These are phyloP conservation scores for Eimeria praecox DNA, from an alignment of 169 alveolate species.

Conservation along the genomic window DNA sequence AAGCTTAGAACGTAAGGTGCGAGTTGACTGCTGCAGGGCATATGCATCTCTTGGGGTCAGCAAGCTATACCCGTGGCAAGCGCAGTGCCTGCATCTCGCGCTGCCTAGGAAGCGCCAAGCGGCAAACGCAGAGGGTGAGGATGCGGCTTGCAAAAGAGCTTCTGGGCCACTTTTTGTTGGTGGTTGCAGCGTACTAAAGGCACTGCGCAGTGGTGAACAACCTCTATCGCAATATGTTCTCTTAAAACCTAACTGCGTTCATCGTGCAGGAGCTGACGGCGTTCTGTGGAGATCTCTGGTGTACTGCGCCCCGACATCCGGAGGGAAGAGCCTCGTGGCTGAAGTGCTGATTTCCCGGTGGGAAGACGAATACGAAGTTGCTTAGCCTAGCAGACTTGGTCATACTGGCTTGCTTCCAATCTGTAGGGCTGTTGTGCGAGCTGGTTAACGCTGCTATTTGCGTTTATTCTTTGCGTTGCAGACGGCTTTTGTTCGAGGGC, in stretches of 20 bases:
- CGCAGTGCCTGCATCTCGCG: slow-evolving; percentile 74
- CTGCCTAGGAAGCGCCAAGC: slow-evolving; percentile 39
- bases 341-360: slow-evolving; percentile 87
- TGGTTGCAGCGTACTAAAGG: neutral
- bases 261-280: slow-evolving; percentile 1
- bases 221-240: neutral
- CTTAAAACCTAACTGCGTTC: neutral
- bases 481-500: slow-evolving; percentile 81
- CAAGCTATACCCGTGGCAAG: slow-evolving; percentile 81
- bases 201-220: neutral
- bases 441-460: neutral
- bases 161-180: neutral
- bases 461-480: neutral
- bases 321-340: slow-evolving; percentile 92
- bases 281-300: slow-evolving; percentile 82
- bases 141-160: neutral
- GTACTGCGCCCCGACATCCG: slow-evolving; percentile 93
- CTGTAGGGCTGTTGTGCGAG: neutral
- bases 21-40: slow-evolving; percentile 41
- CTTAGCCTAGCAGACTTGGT: neutral
- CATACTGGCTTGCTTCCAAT: neutral
- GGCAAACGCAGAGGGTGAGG: neutral
- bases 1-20: neutral
- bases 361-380: slow-evolving; percentile 30
- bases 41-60: slow-evolving; percentile 63